Conservation (phyloP, 139 green algal genomes). For the Microglena sp. region DNA sequence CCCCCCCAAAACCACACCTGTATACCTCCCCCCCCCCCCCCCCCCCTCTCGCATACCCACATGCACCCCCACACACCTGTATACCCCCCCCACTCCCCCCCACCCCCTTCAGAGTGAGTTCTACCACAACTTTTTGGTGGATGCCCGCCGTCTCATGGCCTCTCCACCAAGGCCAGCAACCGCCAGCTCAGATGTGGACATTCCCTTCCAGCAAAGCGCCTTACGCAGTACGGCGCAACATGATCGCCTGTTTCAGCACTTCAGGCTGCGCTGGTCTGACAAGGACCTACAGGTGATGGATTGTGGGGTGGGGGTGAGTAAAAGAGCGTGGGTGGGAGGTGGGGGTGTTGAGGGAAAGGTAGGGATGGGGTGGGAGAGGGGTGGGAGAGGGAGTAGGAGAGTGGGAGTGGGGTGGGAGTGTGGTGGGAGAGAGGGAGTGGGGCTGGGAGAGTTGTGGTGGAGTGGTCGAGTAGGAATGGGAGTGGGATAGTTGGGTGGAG, state of each 20-base stretch:
- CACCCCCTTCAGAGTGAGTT: constrained; percentile 55
- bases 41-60: neutral
- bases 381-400: too few relatives aligned
- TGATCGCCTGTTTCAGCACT: constrained; percentile 38
- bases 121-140: constrained; percentile 67
- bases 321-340: too few relatives aligned
- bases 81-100: neutral
- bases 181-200: constrained; percentile 48
- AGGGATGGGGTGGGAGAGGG: too few relatives aligned
- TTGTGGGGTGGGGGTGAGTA: too few relatives aligned
- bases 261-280: constrained; percentile 9
- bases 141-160: constrained; percentile 51
- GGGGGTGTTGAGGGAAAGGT: too few relatives aligned
- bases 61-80: neutral
- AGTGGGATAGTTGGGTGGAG: too few relatives aligned
- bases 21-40: neutral
- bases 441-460: too few relatives aligned
- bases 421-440: too few relatives aligned
- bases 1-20: too few relatives aligned
- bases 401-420: too few relatives aligned
- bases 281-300: neutral
- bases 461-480: too few relatives aligned
- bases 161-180: constrained; percentile 39
- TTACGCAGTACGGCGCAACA: constrained; percentile 39
- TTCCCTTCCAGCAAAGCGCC: constrained; percentile 49